phyloP scores from a whole-genome alignment of 2,329 filamentous ascomycete species.

The Tolypocladium guangdongense region DNA sequence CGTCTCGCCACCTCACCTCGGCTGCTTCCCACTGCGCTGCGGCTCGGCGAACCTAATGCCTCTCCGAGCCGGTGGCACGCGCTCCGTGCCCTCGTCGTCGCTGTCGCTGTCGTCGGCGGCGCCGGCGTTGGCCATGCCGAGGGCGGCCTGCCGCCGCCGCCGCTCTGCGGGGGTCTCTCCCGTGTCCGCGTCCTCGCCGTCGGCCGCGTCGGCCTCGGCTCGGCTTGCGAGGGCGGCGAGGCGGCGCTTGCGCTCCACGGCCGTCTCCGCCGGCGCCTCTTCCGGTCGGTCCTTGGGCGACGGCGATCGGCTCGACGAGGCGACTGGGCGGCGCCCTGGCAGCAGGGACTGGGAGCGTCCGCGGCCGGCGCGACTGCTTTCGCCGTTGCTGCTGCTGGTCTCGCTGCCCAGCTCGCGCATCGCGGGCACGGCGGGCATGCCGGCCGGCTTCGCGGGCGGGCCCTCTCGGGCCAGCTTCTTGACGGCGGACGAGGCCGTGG shows the following conservation, averaged over 20 bases:
- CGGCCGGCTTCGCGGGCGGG: constrained; percentile 5
- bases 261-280: constrained; percentile 44
- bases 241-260: constrained; percentile 57
- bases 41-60: constrained; percentile 53
- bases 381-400: constrained; percentile 4
- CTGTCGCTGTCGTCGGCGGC: constrained; percentile 40
- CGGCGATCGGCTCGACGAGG: neutral
- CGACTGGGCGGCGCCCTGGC: constrained; percentile 4
- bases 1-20: neutral
- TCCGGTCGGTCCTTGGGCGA: neutral
- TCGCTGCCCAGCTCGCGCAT: constrained; percentile 9
- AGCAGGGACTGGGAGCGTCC: constrained; percentile 9
- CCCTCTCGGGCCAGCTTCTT: constrained; percentile 39
- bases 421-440: constrained; percentile 8
- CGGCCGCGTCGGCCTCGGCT: constrained; percentile 19
- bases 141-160: constrained; percentile 60
- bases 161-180: constrained; percentile 66
- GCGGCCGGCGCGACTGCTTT: constrained; percentile 9
- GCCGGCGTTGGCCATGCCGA: constrained; percentile 43
- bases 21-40: constrained; percentile 1
- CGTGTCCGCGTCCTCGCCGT: constrained; percentile 25
- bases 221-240: constrained; percentile 40
- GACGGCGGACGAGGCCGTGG: constrained; percentile 33
- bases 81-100: constrained; percentile 43
- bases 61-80: constrained; percentile 39